Evolutionary conservation across 2,329 filamentous ascomycete genomes (phyloP).

Genomic region (Aureobasidium sp.): DNA sequence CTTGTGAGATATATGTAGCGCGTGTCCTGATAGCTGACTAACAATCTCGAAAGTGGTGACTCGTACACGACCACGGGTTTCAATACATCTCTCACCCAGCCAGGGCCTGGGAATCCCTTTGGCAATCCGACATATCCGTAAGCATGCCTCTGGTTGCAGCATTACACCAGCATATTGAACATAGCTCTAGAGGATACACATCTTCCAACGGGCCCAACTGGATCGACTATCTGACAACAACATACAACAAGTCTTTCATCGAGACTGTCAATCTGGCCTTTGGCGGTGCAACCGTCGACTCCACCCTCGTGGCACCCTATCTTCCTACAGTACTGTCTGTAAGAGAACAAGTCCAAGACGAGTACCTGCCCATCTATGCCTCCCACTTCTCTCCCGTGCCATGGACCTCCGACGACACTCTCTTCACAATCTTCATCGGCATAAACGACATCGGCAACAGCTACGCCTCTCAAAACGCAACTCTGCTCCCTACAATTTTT

Average conservation of each 20-base stretch:
- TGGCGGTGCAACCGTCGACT: constrained; percentile 37
- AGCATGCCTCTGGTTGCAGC: background rate
- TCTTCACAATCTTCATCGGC: constrained; percentile 48
- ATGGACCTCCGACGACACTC: constrained; percentile 37
- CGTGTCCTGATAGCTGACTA: background rate
- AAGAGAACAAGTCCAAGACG: constrained; percentile 41
- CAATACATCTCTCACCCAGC: constrained; percentile 43
- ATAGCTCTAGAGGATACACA: constrained; percentile 18
- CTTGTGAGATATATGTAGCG: constrained; percentile 18
- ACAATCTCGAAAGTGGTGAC: constrained; percentile 39
- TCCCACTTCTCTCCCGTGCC: constrained; percentile 28
- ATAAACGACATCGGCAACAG: constrained; percentile 49
- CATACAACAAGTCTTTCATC: constrained; percentile 38
- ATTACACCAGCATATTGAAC: background rate
- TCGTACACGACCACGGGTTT: constrained; percentile 56
- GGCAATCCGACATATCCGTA: constrained; percentile 51
- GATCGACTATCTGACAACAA: constrained; percentile 43
- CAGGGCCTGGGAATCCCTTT: constrained; percentile 47
- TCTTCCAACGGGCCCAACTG: constrained; percentile 43
- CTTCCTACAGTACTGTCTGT: constrained; percentile 41
- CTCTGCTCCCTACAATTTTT: constrained; percentile 30
- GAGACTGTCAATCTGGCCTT: constrained; percentile 47
- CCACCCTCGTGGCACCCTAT: constrained; percentile 45
- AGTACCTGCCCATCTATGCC: constrained; percentile 37
- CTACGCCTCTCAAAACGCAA: constrained; percentile 34